Conservation (phyloP, 148 eudicot genomes). For the Oxyria digyna region DNA sequence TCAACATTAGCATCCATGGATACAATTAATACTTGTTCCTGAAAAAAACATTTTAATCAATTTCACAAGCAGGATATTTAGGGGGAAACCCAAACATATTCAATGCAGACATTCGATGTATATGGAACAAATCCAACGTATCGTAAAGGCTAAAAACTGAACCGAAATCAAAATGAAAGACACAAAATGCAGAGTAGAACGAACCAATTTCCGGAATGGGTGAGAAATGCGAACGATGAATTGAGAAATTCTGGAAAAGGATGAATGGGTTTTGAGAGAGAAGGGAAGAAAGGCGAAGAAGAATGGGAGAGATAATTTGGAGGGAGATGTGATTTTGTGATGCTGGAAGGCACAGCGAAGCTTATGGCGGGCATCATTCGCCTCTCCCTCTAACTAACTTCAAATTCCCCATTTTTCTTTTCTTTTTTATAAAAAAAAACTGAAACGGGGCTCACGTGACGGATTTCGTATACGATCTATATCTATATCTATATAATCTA, state of each 20-base stretch:
- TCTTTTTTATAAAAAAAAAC: too few species aligned
- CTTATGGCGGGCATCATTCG: slow-evolving; percentile 2
- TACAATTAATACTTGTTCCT: not conserved
- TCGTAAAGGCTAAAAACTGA: not conserved
- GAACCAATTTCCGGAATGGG: not conserved
- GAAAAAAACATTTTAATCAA: not conserved
- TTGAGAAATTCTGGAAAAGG: not conserved
- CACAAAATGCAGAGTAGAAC: not conserved
- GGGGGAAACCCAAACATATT: too few species aligned
- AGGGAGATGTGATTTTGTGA: not conserved
- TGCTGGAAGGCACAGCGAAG: slow-evolving; percentile 2
- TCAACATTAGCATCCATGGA: not conserved
- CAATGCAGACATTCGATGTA: not conserved
- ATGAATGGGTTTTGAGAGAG: not conserved
- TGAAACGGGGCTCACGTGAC: too few species aligned
- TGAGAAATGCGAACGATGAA: not conserved
- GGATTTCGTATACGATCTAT: too few species aligned
- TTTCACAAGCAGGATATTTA: not conserved
- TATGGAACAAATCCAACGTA: not conserved
- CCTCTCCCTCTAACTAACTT: not conserved
- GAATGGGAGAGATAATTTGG: slow-evolving; percentile 1
- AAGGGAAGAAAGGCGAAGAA: not conserved
- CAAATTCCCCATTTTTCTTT: not conserved
- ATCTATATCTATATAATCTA: too few species aligned
- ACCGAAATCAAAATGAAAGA: not conserved